A percentile compares a stretch with the other conserved stretches of the same genome.
These are phyloP conservation scores for Candida coquimbonensis DNA, from an alignment of 805 yeast species.

Conservation along the genomic window DNA sequence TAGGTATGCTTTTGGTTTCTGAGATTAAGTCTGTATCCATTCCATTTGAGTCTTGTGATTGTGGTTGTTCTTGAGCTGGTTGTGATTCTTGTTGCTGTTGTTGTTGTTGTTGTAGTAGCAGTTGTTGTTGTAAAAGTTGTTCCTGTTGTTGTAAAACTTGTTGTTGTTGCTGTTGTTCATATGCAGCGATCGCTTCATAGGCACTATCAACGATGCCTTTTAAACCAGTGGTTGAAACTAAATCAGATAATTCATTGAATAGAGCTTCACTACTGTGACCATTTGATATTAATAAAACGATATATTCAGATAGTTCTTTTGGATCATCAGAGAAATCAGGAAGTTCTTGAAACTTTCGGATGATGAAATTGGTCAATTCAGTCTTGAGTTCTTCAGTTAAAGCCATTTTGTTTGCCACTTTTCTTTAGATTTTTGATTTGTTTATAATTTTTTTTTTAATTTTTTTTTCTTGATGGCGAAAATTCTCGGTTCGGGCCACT, in stretches of 20 bases:
- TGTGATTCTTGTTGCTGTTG: not conserved
- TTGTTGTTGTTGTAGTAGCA: not conserved
- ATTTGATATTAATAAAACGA: conserved; percentile 62
- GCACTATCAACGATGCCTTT: conserved; percentile 49
- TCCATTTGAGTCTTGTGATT: not conserved
- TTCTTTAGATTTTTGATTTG: not conserved
- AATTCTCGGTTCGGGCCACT: not conserved
- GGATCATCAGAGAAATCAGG: conserved; percentile 43
- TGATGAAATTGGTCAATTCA: conserved; percentile 37
- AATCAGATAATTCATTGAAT: conserved; percentile 48
- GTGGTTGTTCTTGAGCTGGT: not conserved
- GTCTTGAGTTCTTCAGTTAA: conserved; percentile 27
- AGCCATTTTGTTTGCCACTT: conserved; percentile 4
- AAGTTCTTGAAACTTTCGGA: conserved; percentile 32
- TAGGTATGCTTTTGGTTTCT: conserved; percentile 6
- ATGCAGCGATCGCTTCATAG: conserved; percentile 40
- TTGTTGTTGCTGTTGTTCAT: conserved; percentile 7
- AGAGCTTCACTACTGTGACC: conserved; percentile 59
- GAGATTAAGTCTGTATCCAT: conserved; percentile 1
- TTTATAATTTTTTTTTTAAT: not conserved
- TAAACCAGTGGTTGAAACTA: conserved; percentile 58
- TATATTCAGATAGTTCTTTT: conserved; percentile 64
- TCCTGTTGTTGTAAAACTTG: not conserved
- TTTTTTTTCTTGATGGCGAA: not conserved
- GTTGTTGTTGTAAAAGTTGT: not conserved